Evolutionary conservation across 768 basidiomycete species (phyloP).

Genomic region (Boletus vermiculosoides): DNA sequence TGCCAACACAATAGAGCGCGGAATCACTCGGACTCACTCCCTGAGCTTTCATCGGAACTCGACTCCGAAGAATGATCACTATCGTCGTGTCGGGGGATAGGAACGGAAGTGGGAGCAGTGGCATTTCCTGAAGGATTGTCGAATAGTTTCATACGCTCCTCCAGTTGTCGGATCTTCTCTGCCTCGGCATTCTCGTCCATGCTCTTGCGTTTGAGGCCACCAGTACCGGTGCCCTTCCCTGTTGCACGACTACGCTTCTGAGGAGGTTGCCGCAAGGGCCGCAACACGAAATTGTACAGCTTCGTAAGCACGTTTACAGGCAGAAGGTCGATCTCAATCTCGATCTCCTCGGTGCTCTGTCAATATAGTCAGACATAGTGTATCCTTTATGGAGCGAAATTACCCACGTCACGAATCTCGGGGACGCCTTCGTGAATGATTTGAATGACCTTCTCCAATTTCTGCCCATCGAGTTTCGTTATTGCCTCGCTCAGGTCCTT

Average conservation of each 20-base stretch:
- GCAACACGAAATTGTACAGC: constrained; percentile 93
- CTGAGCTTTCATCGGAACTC: constrained; percentile 78
- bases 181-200: constrained; percentile 98
- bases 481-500: constrained; percentile 97
- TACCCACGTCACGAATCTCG: constrained; percentile 86
- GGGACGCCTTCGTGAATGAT: constrained; percentile 95
- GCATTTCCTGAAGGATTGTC: constrained; percentile 53
- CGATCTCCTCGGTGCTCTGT: constrained; percentile 96
- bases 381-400: constrained; percentile 7
- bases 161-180: constrained; percentile 89
- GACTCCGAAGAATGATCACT: constrained; percentile 81
- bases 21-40: constrained; percentile 76
- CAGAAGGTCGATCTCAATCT: constrained; percentile 93
- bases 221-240: constrained; percentile 83
- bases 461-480: constrained; percentile 73
- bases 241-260: constrained; percentile 57
- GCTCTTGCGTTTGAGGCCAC: constrained; percentile 88
- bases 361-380: constrained; percentile 14
- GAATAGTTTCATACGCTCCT: constrained; percentile 84
- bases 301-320: constrained; percentile 85
- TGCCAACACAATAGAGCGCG: constrained; percentile 9
- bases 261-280: constrained; percentile 67
- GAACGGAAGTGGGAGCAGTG: constrained; percentile 34
- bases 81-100: constrained; percentile 39
- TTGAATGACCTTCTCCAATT: constrained; percentile 87